A percentile compares a stretch with the other conserved stretches of the same genome.
These are phyloP conservation scores for Smallanthus sonchifolius DNA, from an alignment of 129 eudicot species.

Conservation along the genomic window DNA sequence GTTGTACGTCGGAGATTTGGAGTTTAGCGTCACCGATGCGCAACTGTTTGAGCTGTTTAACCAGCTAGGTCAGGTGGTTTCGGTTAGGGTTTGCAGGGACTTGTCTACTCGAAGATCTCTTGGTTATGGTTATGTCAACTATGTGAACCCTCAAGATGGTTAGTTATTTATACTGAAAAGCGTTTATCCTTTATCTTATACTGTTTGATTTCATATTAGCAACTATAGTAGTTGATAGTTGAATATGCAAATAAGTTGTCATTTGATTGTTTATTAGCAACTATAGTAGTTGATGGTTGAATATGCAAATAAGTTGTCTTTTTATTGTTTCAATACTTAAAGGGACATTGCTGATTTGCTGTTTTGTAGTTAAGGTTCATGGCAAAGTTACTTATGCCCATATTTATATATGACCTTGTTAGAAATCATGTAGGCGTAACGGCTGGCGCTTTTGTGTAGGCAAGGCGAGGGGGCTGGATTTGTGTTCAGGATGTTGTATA, in stretches of 20 bases:
- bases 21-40: constrained; percentile 63
- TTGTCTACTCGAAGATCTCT: constrained; percentile 58
- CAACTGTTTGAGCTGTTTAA: constrained; percentile 77
- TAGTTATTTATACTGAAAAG: constrained; percentile 13
- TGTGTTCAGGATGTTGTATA: too few species aligned
- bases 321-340: background rate
- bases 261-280: background rate
- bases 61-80: constrained; percentile 69
- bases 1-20: constrained; percentile 82
- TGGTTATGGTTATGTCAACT: constrained; percentile 94
- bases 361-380: too few species aligned
- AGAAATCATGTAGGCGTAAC: background rate
- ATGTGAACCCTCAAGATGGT: constrained; percentile 75
- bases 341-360: background rate
- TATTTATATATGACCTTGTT: background rate
- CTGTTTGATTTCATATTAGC: constrained; percentile 2
- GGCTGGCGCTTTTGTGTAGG: too few species aligned
- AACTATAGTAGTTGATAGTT: background rate
- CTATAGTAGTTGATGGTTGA: background rate
- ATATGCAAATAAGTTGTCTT: background rate
- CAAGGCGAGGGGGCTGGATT: too few species aligned
- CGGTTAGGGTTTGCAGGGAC: constrained; percentile 89
- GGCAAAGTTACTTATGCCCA: too few species aligned
- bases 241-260: background rate
- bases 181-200: background rate